A percentile compares a stretch with the other conserved stretches of the same genome.
phyloP scores from a whole-genome alignment of 208 protist genomes.

The Crithidia sp. region DNA sequence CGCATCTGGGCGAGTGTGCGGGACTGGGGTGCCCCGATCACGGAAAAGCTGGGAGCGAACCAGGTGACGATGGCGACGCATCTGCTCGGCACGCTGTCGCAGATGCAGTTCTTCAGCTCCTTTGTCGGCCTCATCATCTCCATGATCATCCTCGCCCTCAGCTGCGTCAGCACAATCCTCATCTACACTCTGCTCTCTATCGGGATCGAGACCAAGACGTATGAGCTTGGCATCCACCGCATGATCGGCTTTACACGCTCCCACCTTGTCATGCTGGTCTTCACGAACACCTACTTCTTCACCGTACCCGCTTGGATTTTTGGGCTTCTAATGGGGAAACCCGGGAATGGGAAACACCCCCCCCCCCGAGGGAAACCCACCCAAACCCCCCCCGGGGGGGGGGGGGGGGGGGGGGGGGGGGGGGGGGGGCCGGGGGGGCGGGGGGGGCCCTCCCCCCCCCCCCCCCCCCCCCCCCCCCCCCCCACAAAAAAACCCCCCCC shows the following conservation, averaged over 20 bases:
- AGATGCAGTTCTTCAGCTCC: conserved; percentile 75
- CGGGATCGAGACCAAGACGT: conserved; percentile 89
- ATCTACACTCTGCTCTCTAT: conserved; percentile 95
- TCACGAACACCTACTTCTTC: conserved; percentile 73
- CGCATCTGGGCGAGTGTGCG: conserved; percentile 44
- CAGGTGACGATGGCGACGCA: conserved; percentile 58
- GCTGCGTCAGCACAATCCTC: conserved; percentile 84
- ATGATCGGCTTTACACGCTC: conserved; percentile 87
- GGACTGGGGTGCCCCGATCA: conserved; percentile 51
- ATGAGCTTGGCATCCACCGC: conserved; percentile 93
- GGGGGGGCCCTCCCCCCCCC: too few species aligned
- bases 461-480: too few species aligned
- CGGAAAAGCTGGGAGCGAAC: conserved; percentile 66
- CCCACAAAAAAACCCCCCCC: too few species aligned
- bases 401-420: too few species aligned
- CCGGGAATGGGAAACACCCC: too few species aligned
- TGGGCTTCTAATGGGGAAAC: conserved; percentile 77
- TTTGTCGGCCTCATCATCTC: conserved; percentile 93
- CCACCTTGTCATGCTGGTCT: conserved; percentile 56
- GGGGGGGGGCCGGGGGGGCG: too few species aligned
- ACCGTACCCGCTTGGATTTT: conserved; percentile 79
- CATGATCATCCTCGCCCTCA: conserved; percentile 85
- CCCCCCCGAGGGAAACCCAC: too few species aligned
- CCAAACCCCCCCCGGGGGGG: too few species aligned
- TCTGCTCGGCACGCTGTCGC: conserved; percentile 65